A percentile compares a stretch with the other conserved stretches of the same genome.
phyloP scores from a whole-genome alignment of 2,329 filamentous ascomycete species.

The Plectosphaerella plurivora region DNA sequence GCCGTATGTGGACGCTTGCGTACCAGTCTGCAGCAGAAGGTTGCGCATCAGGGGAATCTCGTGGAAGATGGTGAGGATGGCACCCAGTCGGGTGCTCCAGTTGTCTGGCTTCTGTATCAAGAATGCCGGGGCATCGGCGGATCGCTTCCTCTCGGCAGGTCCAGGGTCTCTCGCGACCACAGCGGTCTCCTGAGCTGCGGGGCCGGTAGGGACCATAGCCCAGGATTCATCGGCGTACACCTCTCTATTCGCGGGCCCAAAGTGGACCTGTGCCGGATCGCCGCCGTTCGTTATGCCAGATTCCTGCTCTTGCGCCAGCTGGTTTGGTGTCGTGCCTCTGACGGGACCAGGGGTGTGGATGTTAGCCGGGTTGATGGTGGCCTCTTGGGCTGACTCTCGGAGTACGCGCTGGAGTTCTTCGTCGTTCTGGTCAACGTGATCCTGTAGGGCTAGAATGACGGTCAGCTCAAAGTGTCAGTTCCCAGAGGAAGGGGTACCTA shows the following conservation, averaged over 20 bases:
- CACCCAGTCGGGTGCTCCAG: constrained; percentile 36
- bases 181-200: constrained; percentile 16
- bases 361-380: constrained; percentile 29
- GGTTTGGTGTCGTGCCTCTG: constrained; percentile 6
- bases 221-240: constrained; percentile 53
- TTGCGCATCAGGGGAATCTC: constrained; percentile 56
- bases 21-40: constrained; percentile 41
- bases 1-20: constrained; percentile 44
- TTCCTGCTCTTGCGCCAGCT: constrained; percentile 36
- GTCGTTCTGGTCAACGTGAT: constrained; percentile 41
- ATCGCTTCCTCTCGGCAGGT: constrained; percentile 40
- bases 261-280: constrained; percentile 34
- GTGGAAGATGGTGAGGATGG: constrained; percentile 54
- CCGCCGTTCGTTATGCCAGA: constrained; percentile 40
- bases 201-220: constrained; percentile 49
- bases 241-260: constrained; percentile 54
- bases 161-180: constrained; percentile 13
- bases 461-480: constrained; percentile 11
- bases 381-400: constrained; percentile 48
- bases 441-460: constrained; percentile 15
- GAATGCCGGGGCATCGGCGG: constrained; percentile 43
- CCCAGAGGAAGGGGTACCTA: constrained; percentile 5
- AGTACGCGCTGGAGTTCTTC: constrained; percentile 53
- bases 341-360: constrained; percentile 23
- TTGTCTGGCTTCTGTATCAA: constrained; percentile 26